Percentiles rank a stretch among this genome's conserved stretches.
phyloP scores from a whole-genome alignment of 1,284 basidiomycete genomes.

The Melampsora medusae region DNA sequence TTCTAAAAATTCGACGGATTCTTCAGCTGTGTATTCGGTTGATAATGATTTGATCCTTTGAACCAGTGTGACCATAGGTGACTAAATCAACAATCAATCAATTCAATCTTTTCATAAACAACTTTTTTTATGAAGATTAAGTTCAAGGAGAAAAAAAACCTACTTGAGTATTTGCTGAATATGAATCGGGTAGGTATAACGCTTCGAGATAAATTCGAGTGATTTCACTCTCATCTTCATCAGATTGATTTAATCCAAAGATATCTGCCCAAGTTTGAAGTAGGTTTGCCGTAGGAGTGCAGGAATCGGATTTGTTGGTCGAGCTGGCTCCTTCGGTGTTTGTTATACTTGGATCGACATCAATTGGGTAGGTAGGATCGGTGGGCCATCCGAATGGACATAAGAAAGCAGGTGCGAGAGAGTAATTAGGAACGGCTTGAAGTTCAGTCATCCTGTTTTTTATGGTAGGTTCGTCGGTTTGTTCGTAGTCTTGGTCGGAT shows the following conservation, averaged over 20 bases:
- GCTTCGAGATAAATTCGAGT: slow-evolving; percentile 24
- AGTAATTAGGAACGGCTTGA: slow-evolving; percentile 7
- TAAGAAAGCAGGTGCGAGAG: slow-evolving; percentile 21
- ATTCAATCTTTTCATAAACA: no score
- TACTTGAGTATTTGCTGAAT: not conserved
- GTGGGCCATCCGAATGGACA: slow-evolving; percentile 41
- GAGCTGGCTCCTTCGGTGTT: not conserved
- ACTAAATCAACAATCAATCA: not conserved
- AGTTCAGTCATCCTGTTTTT: not conserved
- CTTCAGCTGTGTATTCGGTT: slow-evolving; percentile 5
- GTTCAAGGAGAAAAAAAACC: not conserved
- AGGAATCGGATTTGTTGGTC: not conserved
- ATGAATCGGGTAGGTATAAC: slow-evolving; percentile 22
- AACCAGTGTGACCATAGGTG: slow-evolving; percentile 3
- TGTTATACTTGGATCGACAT: slow-evolving; percentile 6
- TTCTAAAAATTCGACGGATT: slow-evolving; percentile 2
- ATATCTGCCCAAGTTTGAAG: not conserved
- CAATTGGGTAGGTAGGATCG: slow-evolving; percentile 36
- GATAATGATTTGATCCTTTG: not conserved
- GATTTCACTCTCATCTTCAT: not conserved
- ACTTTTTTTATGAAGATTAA: not conserved
- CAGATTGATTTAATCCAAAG: not conserved
- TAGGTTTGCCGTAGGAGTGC: not conserved
- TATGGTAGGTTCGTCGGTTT: no score
- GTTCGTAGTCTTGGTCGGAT: no score